phyloP scores from a whole-genome alignment of 192 early-diverging fungal species.

The Coemansia sp. region DNA sequence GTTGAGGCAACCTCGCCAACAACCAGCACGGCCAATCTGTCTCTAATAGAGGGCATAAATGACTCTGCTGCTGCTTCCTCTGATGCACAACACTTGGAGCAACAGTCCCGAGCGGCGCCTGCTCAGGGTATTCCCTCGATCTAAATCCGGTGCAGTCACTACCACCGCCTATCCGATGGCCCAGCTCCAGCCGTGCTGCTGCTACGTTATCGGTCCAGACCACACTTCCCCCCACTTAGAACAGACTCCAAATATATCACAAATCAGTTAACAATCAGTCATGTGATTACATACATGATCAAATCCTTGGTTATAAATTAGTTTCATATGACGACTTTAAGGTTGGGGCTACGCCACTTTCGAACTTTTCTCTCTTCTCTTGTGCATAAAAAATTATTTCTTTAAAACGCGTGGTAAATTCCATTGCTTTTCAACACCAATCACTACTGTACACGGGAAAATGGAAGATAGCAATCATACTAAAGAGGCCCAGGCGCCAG shows the following conservation, averaged over 20 bases:
- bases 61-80: constrained; percentile 6
- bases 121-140: constrained; percentile 2
- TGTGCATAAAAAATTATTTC: not conserved
- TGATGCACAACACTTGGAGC: not conserved
- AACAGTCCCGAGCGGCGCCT: constrained; percentile 12
- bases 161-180: not conserved
- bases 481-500: not conserved
- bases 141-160: not conserved
- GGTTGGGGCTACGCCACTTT: not conserved
- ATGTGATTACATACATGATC: constrained; percentile 1
- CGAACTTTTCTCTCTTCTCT: constrained; percentile 2
- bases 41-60: not conserved
- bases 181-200: not conserved
- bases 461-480: constrained; percentile 12
- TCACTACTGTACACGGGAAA: not conserved
- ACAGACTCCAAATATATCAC: constrained; percentile 1
- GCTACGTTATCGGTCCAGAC: not conserved
- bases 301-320: not conserved
- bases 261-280: not conserved
- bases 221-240: constrained; percentile 3
- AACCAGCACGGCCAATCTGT: not conserved
- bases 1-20: not conserved
- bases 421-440: not conserved
- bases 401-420: constrained; percentile 2
- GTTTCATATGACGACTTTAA: not conserved